Evolutionary conservation across 2,329 filamentous ascomycete genomes (phyloP), one percentile per base, ranked within the genome.

Genomic region (Metarhizium humberi): DNA sequence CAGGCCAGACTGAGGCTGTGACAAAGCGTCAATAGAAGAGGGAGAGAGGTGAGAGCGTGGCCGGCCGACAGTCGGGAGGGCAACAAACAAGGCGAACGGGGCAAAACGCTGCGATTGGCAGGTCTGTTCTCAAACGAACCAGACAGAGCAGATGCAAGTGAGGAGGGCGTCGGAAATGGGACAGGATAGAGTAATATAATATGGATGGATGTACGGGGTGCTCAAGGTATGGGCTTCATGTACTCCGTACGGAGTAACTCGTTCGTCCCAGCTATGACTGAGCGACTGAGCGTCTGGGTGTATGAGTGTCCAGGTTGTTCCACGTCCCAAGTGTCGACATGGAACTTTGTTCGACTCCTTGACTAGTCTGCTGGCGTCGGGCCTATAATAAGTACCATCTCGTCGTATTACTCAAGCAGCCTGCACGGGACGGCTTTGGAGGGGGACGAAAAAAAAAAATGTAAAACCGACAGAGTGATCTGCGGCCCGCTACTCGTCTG

Each of bases 401-500:
- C n/a, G 14, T 3, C 11, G 30, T 34, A 36, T 29, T 43, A 25
- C 25, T 25, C 25, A 25, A 55, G 13, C 3, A 25, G 11, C 36
- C 43, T 14, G 25, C 42, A 20, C 32, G 16, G 14, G 32, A 36
- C 34, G 32, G 25, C 34, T 32, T 10, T 32, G 29, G 49, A 45
- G 29, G 43, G 20, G 38, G 36, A 40, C 48, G n/a, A 52, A 48
- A 34, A 40, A 11, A 11, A 20, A 20, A 20, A 45, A 8, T 16
- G 6, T 42, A 36, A 54, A 36, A 14, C 11, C 11, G 38, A n/a
- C 5, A 40, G 14, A 13, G 38, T 40, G 5, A 40, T 40, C 38
- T 55, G 55, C 55, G 53, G 51, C 50, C 55, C 55, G 53, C 48
- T 49, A 50, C 55, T 54, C 55, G 55, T 53, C 55, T 49, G 53